Conservation (phyloP, 345 rosid genomes). For the Corymbia maculata region DNA sequence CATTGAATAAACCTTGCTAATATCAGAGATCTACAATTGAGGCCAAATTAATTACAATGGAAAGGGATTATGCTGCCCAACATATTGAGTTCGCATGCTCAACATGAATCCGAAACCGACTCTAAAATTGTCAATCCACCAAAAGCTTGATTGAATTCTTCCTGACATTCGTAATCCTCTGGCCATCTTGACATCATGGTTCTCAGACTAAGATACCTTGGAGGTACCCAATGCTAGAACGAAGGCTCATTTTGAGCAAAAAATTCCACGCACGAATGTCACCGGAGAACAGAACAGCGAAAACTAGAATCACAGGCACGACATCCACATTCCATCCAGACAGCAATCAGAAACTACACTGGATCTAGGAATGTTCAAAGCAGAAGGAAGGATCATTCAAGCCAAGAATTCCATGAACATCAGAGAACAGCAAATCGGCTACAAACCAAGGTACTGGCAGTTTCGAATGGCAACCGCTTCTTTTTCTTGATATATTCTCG, state of each 20-base stretch:
- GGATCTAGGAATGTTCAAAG: not conserved
- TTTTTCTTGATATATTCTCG: not conserved
- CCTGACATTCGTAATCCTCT: not conserved
- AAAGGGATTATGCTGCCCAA: not conserved
- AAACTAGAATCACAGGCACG: not conserved
- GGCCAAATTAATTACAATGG: not conserved
- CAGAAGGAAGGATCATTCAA: not conserved
- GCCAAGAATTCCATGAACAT: not conserved
- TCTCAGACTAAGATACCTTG: not conserved
- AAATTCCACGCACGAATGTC: not conserved
- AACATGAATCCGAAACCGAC: not conserved
- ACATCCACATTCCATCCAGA: not conserved
- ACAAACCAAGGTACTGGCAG: not conserved
- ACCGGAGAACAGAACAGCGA: rapidly evolving
- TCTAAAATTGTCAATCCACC: not conserved
- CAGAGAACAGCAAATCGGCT: not conserved
- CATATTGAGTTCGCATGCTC: not conserved
- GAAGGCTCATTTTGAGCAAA: not conserved
- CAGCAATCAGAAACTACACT: not conserved
- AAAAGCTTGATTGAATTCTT: not conserved
- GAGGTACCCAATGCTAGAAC: not conserved
- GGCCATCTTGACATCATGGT: not conserved
- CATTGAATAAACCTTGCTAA: not conserved
- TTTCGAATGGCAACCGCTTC: not conserved
- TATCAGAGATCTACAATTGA: not conserved